Evolutionary conservation across 2,329 filamentous ascomycete genomes (phyloP).

Genomic region (Pseudocercospora vitis): DNA sequence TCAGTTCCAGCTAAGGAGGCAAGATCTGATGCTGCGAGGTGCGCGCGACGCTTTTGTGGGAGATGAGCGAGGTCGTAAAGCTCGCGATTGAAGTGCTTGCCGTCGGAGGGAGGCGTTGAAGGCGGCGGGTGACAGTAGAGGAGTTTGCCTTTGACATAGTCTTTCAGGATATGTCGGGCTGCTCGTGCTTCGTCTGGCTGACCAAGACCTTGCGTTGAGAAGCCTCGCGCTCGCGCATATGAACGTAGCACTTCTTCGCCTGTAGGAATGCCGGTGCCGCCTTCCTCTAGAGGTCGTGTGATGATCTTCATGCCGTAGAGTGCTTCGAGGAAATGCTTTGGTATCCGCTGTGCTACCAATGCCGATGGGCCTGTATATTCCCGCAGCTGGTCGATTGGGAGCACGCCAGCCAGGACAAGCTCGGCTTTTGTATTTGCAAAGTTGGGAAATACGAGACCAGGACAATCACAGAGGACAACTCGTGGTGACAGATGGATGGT

Average conservation of each 20-base stretch:
- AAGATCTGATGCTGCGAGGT: constrained; percentile 54
- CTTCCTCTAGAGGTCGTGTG: constrained; percentile 80
- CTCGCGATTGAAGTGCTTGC: constrained; percentile 78
- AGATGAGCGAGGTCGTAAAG: constrained; percentile 82
- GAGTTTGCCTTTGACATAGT: constrained; percentile 95
- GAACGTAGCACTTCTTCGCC: constrained; percentile 80
- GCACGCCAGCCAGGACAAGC: constrained; percentile 88
- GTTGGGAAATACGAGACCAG: constrained; percentile 97
- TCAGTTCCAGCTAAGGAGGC: constrained; percentile 37
- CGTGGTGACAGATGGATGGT: constrained; percentile 90
- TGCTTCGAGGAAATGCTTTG: constrained; percentile 83
- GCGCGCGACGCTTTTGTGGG: constrained; percentile 74
- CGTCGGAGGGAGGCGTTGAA: constrained; percentile 62
- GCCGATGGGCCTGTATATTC: constrained; percentile 86
- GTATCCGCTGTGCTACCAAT: constrained; percentile 81
- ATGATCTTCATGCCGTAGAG: constrained; percentile 90
- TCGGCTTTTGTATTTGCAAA: constrained; percentile 96
- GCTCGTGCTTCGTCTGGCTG: constrained; percentile 92
- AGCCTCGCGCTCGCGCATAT: constrained; percentile 86
- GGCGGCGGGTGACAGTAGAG: constrained; percentile 90
- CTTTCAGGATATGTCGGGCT: constrained; percentile 85
- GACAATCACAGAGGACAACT: constrained; percentile 94
- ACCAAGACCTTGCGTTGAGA: constrained; percentile 78
- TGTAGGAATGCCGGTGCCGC: constrained; percentile 82
- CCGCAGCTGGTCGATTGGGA: constrained; percentile 93